Base-by-base conservation (phyloP, 2,329 filamentous ascomycete species). In the Cercospora nicotianae region DNA sequence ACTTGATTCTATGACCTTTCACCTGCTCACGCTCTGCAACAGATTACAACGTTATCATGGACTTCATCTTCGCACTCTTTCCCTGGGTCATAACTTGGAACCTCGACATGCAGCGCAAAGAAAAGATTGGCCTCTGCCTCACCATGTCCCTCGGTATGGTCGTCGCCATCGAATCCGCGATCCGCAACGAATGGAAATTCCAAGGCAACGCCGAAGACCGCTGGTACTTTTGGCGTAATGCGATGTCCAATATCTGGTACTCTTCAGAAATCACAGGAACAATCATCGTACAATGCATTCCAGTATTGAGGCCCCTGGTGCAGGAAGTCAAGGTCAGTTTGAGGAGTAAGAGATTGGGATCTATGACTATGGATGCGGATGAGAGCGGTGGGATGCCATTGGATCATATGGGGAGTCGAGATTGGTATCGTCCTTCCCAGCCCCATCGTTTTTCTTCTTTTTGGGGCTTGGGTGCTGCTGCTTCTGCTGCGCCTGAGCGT, bases 11-110 rank as follows among this genome's bases (percentile, higher is more conserved):
- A 64, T 13, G 28, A 16, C 12, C 5, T 1, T 33, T 10, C 16
- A 4, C 28, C 26, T 58, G 18, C 28, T 59, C 30, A 33, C 16
- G 5, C 30, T 18, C 23, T 13, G 9, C 55, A 3, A 18, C 67
- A 85, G 83, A 84, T 5, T 85, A 84, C 74, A 86, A 85, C 72
- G 83, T 85, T 65, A 77, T 85, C 30, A 86, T 85, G 82, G 84
- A 86, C 67, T 84, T 86, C 48, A 70, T 84, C 0, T 82, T 86
- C 70, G 83, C 84, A 0, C 65, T 76, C 8, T 83, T 85, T 62
- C 84, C 84, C 3, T 85, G 83, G 83, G 71, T 83, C 23, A 80
- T 86, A 20, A 83, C 82, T 0, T 83, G 81, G 75, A 79, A 78
- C 2, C 69, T 86, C 55, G 82, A 83, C 64, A 85, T 86, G 80